Base-by-base conservation (phyloP, 345 rosid species). In the Fremontodendron californicum region DNA sequence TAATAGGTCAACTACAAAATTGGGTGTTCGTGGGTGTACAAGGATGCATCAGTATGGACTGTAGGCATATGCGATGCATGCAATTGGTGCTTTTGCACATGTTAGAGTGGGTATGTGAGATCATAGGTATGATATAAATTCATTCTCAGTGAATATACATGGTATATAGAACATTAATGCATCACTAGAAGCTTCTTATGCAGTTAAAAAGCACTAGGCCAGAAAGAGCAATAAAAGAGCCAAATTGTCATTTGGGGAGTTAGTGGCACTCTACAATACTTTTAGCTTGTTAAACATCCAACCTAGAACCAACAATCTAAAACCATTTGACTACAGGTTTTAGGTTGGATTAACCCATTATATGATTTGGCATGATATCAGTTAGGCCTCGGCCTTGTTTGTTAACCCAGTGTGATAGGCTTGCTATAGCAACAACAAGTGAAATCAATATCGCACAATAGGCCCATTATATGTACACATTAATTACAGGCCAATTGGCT, bases 201-300 rank as follows among this genome's bases (percentile, higher is more conserved):
- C 74, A 71, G 15, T 29, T 18, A 52, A 49, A 70, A 31, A 19
- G 1, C 18, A 31, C 9, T 18, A 31, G 60, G 43, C 40, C 9
- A 71, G 9, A 48, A 48, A 29, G 23, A 71, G 8, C 42, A 48
- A 49, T 29, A 31, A 66, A 70, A 71, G 9, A 19, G 43, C 6
- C 25, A 71, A 71, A 71, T 31, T 16, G 42, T 29, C 27, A 29
- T 31, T 48, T 18, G 35, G 35, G 35, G 10, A 45, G 39, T 25
- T 25, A 46, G 33, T 4, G 54, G 48, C 39, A 46, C 42, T 9
- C 6, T 9, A 2, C 37, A 48, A 8, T 46, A 48, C 40, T 29
- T 70, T 70, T 48, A 48, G 23, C 58, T 70, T 15, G 58, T 29
- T 70, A 48, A 69, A 19, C 42, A 70, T 43, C 72, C 72, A 43